A percentile compares a stretch with the other conserved stretches of the same genome.
Conservation (phyloP, 1,139 yeast species). For the Spencermartinsiella ligniputridi region DNA sequence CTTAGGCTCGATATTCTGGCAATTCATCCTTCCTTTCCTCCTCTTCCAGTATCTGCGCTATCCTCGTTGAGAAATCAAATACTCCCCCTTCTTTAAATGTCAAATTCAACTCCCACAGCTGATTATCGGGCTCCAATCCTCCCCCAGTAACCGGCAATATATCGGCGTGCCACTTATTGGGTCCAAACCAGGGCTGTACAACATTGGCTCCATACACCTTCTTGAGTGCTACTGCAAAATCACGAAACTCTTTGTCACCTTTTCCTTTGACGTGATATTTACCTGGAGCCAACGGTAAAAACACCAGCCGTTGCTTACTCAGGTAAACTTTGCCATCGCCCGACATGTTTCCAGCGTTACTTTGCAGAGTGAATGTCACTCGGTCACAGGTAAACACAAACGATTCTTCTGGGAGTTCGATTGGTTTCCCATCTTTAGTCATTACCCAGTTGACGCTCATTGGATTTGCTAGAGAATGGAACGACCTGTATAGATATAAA, state of each 20-base stretch:
- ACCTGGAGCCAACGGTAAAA: conserved; percentile 13
- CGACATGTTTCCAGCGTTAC: conserved; percentile 9
- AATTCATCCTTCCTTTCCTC: not conserved
- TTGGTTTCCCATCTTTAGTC: conserved; percentile 18
- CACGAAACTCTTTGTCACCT: conserved; percentile 29
- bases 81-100: conserved; percentile 32
- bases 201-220: conserved; percentile 20
- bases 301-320: conserved; percentile 20
- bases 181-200: conserved; percentile 37
- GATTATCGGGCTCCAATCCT: conserved; percentile 24
- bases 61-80: conserved; percentile 24
- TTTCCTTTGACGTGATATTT: conserved; percentile 27
- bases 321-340: conserved; percentile 12
- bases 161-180: conserved; percentile 30
- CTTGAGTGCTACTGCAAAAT: conserved; percentile 21
- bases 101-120: conserved; percentile 25
- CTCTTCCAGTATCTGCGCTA: conserved; percentile 5
- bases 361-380: conserved; percentile 6
- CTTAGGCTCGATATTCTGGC: not conserved
- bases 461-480: no score
- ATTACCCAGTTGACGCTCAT: conserved; percentile 30
- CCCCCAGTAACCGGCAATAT: conserved; percentile 19
- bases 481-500: no score
- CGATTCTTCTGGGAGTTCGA: conserved; percentile 23
- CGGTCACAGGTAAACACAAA: conserved; percentile 13